phyloP scores from a whole-genome alignment of 257 asterid species.

The Paulownia fortunei region DNA sequence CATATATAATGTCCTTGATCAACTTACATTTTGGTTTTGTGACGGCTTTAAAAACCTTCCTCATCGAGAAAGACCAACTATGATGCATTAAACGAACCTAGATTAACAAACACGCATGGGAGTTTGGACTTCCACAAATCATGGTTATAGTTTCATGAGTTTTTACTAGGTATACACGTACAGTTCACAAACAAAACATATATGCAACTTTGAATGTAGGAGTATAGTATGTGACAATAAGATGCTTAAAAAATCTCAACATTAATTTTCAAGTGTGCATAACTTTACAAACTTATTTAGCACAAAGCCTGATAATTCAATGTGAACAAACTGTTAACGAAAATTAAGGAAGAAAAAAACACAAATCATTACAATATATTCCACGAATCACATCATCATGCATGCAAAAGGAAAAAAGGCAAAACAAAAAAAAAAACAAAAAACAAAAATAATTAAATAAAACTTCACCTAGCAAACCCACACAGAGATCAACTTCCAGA shows the following conservation, averaged over 20 bases:
- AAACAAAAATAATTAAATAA: not conserved
- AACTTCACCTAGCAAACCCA: not conserved
- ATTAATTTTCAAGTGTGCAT: not conserved
- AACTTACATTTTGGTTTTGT: not conserved
- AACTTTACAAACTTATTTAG: not conserved
- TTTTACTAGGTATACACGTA: not conserved
- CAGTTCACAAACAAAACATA: not conserved
- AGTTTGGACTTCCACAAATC: not conserved
- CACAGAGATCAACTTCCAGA: not conserved
- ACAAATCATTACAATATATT: not conserved
- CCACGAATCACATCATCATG: conserved; percentile 5
- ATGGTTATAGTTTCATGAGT: not conserved
- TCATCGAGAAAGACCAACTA: not conserved
- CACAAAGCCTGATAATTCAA: conserved; percentile 4
- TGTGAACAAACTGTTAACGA: not conserved
- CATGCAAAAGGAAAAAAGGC: not conserved
- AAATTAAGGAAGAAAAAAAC: not conserved
- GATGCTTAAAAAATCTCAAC: not conserved
- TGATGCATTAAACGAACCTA: not conserved
- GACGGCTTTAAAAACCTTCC: not conserved
- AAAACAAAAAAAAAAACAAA: not conserved
- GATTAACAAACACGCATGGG: not conserved
- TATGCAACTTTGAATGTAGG: not conserved
- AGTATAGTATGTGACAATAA: not conserved
- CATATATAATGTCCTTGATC: not conserved